Evolutionary conservation across 306 rosid genomes (phyloP).

Genomic region (Datisca glomerata): DNA sequence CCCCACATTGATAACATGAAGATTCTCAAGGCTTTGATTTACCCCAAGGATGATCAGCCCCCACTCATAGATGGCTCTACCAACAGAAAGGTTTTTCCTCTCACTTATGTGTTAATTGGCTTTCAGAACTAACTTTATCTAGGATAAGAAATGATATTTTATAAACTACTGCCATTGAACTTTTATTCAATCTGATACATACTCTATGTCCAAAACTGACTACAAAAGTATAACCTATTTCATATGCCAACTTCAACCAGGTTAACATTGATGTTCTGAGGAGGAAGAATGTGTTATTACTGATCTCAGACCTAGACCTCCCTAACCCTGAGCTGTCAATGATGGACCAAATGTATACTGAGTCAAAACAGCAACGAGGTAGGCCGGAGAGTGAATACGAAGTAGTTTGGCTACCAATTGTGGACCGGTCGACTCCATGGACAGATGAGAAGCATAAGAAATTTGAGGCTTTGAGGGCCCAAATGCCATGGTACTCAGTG

Average conservation of each 20-base stretch:
- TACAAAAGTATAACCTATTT: no score
- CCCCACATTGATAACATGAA: constrained; percentile 43
- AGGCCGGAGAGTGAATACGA: constrained; percentile 28
- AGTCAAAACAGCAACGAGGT: constrained; percentile 25
- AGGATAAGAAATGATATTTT: no score
- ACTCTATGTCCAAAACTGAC: no score
- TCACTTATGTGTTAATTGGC: no score
- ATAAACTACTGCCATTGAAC: no score
- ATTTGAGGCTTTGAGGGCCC: constrained; percentile 16
- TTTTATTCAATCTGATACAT: no score
- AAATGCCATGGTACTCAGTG: constrained; percentile 51
- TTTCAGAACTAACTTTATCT: no score
- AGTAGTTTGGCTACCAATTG: constrained; percentile 47
- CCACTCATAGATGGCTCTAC: constrained; percentile 43
- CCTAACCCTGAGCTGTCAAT: constrained; percentile 31
- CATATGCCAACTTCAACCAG: constrained; percentile 26
- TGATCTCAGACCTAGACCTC: constrained; percentile 39
- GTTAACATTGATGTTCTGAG: constrained; percentile 41
- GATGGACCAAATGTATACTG: constrained; percentile 42
- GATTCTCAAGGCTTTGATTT: constrained; percentile 39
- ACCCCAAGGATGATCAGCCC: constrained; percentile 30
- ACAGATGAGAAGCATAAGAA: constrained; percentile 5
- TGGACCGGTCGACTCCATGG: constrained; percentile 13
- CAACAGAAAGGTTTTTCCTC: constrained; percentile 51
- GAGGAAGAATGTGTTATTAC: constrained; percentile 49